phyloP scores from a whole-genome alignment of 164 flowering plant species.

The Piper longum region DNA sequence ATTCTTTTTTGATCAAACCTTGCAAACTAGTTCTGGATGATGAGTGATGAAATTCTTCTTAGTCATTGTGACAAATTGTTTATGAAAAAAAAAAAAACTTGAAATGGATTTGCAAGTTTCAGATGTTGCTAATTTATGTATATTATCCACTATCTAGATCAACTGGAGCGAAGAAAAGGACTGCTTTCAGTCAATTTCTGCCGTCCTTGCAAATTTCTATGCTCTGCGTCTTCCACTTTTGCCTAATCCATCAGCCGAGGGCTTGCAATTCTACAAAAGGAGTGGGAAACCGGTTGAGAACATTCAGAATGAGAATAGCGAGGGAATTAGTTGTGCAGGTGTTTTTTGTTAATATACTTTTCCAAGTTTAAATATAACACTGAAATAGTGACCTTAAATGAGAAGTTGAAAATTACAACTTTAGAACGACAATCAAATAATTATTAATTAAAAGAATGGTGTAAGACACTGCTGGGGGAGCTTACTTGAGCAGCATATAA shows the following conservation, averaged over 20 bases:
- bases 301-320: conserved; percentile 13
- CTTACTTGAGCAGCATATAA: no score
- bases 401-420: no score
- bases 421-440: no score
- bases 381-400: no score
- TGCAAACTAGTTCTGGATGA: not conserved
- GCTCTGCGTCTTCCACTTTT: conserved; percentile 83
- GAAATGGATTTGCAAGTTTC: not conserved
- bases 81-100: not conserved
- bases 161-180: conserved; percentile 79
- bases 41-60: not conserved
- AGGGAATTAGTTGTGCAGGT: conserved; percentile 15
- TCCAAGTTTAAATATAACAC: no score
- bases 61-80: not conserved
- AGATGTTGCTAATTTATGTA: not conserved
- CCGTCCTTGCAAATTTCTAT: conserved; percentile 77
- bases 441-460: no score
- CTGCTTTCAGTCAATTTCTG: conserved; percentile 71
- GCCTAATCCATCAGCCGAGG: conserved; percentile 86
- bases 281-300: conserved; percentile 11
- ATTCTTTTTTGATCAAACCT: not conserved
- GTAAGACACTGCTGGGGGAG: no score
- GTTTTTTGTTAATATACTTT: conserved; percentile 4
- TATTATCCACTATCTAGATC: conserved; percentile 29
- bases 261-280: conserved; percentile 52